Conservation (phyloP, 2,329 filamentous ascomycete genomes). For the Clathrospora elynae region DNA sequence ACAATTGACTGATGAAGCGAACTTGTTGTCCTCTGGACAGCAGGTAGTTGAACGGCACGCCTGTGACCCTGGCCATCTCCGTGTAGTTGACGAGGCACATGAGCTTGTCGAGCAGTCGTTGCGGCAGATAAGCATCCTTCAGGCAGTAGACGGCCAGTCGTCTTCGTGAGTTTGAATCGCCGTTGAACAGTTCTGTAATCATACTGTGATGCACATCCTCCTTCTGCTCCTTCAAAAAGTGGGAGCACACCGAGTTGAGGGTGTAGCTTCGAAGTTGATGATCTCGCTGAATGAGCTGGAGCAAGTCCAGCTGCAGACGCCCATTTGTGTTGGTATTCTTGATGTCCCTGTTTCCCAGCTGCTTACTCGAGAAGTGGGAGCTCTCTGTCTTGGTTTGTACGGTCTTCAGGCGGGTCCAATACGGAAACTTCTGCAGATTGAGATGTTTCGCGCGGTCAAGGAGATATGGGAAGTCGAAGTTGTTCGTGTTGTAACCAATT, state of each 20-base stretch:
- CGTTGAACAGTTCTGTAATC: slow-evolving; percentile 98
- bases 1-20: slow-evolving; percentile 96
- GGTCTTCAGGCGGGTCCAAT: slow-evolving; percentile 80
- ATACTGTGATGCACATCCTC: slow-evolving; percentile 99
- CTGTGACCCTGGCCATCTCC: slow-evolving; percentile 99
- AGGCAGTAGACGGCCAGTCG: slow-evolving; percentile 93
- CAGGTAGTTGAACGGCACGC: slow-evolving; percentile 94
- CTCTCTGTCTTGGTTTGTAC: slow-evolving; percentile 74
- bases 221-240: slow-evolving; percentile 96
- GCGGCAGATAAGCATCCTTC: slow-evolving; percentile 95
- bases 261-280: slow-evolving; percentile 96
- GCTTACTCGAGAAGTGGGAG: slow-evolving; percentile 93
- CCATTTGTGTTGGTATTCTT: slow-evolving; percentile 95
- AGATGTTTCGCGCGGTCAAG: slow-evolving; percentile 85
- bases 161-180: slow-evolving; percentile 87
- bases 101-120: slow-evolving; percentile 93
- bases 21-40: slow-evolving; percentile 93
- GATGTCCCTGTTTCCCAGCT: slow-evolving; percentile 95
- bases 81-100: slow-evolving; percentile 99
- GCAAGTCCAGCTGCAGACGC: slow-evolving; percentile 85
- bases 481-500: slow-evolving; percentile 97
- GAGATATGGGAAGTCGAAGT: slow-evolving; percentile 98
- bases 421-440: slow-evolving; percentile 79
- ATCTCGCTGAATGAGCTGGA: slow-evolving; percentile 94
- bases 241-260: slow-evolving; percentile 90